Evolutionary conservation across 2,329 filamentous ascomycete species (phyloP).

Genomic region (Chaetomiaceae sp.): DNA sequence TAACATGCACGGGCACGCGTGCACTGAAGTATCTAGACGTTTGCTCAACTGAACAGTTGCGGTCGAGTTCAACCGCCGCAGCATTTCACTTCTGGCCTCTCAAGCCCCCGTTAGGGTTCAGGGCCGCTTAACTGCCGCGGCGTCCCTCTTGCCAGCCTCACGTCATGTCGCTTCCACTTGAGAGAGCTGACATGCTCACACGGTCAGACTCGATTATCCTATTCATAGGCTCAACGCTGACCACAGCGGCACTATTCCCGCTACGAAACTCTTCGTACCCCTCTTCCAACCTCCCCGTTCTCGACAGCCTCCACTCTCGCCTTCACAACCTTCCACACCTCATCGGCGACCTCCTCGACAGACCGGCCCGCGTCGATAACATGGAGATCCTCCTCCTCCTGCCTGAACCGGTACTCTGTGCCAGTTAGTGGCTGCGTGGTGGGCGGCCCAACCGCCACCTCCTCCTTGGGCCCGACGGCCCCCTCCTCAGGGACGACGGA

Average conservation of each 20-base stretch:
- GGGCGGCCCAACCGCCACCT: slow-evolving; percentile 17
- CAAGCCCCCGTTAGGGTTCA: neutral
- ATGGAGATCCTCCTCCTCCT: slow-evolving; percentile 48
- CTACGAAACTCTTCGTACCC: slow-evolving; percentile 39
- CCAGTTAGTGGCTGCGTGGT: slow-evolving; percentile 14
- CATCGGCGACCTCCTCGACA: slow-evolving; percentile 51
- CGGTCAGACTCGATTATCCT: no score
- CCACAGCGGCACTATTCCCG: no score
- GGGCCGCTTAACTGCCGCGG: neutral
- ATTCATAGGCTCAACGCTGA: no score
- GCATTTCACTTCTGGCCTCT: neutral
- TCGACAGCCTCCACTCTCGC: slow-evolving; percentile 44
- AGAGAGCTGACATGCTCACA: no score
- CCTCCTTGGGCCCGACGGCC: slow-evolving; percentile 10
- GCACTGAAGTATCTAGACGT: neutral
- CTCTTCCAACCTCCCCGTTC: slow-evolving; percentile 41
- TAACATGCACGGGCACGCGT: neutral
- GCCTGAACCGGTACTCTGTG: slow-evolving; percentile 34
- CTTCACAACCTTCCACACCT: slow-evolving; percentile 48
- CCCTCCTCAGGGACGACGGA: slow-evolving; percentile 16
- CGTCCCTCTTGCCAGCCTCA: no score
- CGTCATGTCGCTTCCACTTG: neutral
- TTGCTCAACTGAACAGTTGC: neutral
- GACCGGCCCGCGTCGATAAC: slow-evolving; percentile 49
- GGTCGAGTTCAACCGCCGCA: slow-evolving; percentile 10